Evolutionary conservation across 805 yeast species (phyloP).

Genomic region (Wickerhamiella shivajii): DNA sequence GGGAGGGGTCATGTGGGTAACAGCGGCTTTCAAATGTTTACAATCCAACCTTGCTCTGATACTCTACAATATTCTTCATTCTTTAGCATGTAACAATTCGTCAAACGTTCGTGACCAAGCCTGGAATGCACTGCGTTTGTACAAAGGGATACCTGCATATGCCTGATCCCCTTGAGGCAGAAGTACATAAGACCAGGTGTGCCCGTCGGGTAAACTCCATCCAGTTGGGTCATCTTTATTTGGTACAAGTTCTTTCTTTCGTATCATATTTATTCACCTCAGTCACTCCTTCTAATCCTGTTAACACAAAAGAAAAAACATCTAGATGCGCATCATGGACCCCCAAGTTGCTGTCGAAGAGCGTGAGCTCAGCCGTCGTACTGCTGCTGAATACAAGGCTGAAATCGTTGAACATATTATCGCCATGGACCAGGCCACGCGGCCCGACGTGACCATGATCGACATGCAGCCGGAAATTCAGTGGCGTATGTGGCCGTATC

Average conservation of each 20-base stretch:
- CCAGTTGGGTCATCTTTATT: too few relatives aligned
- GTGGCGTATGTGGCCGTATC: constrained; percentile 50
- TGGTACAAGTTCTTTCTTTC: constrained; percentile 4
- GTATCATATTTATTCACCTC: constrained; percentile 3
- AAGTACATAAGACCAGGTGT: constrained; percentile 5
- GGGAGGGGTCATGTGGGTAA: too few relatives aligned
- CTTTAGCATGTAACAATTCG: too few relatives aligned
- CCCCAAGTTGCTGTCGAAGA: constrained; percentile 10
- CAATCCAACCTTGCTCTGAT: too few relatives aligned
- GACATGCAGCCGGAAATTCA: constrained; percentile 77
- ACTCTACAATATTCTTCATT: too few relatives aligned
- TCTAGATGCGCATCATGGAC: constrained; percentile 6
- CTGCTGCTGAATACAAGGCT: constrained; percentile 25
- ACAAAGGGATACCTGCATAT: too few relatives aligned
- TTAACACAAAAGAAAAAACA: too few relatives aligned
- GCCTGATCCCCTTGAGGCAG: too few relatives aligned
- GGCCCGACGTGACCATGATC: constrained; percentile 49
- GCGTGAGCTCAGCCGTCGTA: constrained; percentile 15
- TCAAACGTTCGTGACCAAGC: too few relatives aligned
- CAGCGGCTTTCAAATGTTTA: too few relatives aligned
- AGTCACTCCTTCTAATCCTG: constrained; percentile 10
- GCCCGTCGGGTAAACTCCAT: constrained; percentile 1
- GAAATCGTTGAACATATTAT: constrained; percentile 26
- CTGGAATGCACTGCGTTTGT: too few relatives aligned
- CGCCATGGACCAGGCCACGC: constrained; percentile 22